Conservation (phyloP, 345 rosid genomes). For the Eucalyptus rudis region DNA sequence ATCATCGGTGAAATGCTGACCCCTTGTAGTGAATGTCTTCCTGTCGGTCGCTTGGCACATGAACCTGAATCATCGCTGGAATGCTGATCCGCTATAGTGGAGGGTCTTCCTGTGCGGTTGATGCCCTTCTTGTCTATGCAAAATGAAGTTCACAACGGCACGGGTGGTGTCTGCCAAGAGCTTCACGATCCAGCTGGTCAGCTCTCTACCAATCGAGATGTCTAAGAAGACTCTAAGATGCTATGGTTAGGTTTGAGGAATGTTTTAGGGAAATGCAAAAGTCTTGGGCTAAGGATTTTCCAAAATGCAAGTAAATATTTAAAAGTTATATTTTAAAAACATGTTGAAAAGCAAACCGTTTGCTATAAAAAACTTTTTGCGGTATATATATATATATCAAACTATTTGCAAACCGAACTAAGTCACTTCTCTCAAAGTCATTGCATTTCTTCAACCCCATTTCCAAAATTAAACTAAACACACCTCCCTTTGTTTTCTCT, state of each 20-base stretch:
- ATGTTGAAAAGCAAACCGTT: too few species aligned
- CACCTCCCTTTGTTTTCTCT: neutral
- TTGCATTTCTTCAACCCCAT: neutral
- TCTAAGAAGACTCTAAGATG: slow-evolving; percentile 42
- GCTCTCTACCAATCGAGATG: slow-evolving; percentile 29
- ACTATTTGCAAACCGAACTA: too few species aligned
- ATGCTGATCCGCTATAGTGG: too few species aligned
- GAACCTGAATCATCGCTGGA: too few species aligned
- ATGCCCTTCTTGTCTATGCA: slow-evolving; percentile 64
- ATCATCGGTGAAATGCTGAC: too few species aligned
- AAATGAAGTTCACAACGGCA: slow-evolving; percentile 69
- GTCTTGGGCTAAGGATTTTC: neutral
- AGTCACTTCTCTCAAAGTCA: too few species aligned
- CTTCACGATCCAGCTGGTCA: slow-evolving; percentile 50
- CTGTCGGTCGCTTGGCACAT: too few species aligned
- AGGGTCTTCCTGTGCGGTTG: slow-evolving; percentile 33
- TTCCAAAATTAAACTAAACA: neutral
- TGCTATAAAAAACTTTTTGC: too few species aligned
- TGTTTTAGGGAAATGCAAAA: neutral
- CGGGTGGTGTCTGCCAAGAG: slow-evolving; percentile 17
- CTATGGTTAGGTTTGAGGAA: slow-evolving; percentile 4
- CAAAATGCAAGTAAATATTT: neutral
- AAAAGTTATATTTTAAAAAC: too few species aligned
- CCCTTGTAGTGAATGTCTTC: too few species aligned
- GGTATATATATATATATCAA: too few species aligned